These are phyloP conservation scores for Teratosphaeria epicoccoides DNA, from an alignment of 2,329 filamentous ascomycete genomes.

Conservation along the genomic window DNA sequence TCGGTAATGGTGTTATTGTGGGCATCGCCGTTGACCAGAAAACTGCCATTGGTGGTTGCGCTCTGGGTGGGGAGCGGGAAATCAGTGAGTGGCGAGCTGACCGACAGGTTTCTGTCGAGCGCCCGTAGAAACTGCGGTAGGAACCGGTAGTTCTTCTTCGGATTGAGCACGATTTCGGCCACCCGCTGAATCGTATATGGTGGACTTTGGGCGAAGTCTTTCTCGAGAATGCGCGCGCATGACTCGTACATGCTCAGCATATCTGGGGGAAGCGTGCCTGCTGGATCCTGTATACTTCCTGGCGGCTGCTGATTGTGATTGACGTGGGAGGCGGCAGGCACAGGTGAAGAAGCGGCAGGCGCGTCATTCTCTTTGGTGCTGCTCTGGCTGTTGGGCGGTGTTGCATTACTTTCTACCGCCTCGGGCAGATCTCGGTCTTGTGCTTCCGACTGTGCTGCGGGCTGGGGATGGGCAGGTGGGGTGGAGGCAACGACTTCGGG, in stretches of 20 bases:
- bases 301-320: conserved; percentile 9
- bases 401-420: conserved; percentile 9
- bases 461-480: conserved; percentile 25
- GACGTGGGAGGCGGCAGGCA: conserved; percentile 33
- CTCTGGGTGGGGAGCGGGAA: conserved; percentile 66
- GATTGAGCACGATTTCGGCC: conserved; percentile 70
- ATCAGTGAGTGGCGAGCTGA: conserved; percentile 67
- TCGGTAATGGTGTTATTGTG: conserved; percentile 53
- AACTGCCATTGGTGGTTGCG: conserved; percentile 33
- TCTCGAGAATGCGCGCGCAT: conserved; percentile 20
- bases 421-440: conserved; percentile 14
- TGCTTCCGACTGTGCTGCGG: conserved; percentile 21
- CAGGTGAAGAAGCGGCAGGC: conserved; percentile 30
- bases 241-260: conserved; percentile 45
- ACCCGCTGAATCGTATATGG: conserved; percentile 91
- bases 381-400: conserved; percentile 36
- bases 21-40: conserved; percentile 42
- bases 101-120: conserved; percentile 78
- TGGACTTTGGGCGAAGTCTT: conserved; percentile 60
- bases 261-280: conserved; percentile 50
- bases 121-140: conserved; percentile 81
- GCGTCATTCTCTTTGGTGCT: conserved; percentile 58
- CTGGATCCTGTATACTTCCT: background rate
- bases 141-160: conserved; percentile 67
- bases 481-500: conserved; percentile 23